Percentiles rank a stretch among this genome's conserved stretches.
Evolutionary conservation across 805 yeast species (phyloP).

Genomic region (Blastobotrys americana): DNA sequence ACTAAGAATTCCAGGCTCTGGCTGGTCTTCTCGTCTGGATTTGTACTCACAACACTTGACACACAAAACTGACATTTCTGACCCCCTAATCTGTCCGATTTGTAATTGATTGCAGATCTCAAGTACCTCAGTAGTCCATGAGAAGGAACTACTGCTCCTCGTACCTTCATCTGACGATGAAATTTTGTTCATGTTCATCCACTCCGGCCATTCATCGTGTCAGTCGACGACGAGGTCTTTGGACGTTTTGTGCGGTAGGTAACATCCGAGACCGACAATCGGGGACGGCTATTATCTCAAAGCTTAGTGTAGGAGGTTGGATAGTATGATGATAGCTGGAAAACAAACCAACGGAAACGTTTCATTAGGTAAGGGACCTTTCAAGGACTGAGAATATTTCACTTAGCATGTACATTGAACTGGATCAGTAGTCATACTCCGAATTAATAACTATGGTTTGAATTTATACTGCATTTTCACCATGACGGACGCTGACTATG

Average conservation of each 20-base stretch:
- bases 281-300: no score
- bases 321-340: no score
- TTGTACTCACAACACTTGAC: background rate
- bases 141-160: slow-evolving; percentile 2
- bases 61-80: background rate
- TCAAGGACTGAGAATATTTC: background rate
- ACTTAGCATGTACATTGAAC: background rate
- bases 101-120: slow-evolving; percentile 1
- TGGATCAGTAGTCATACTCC: no score
- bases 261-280: no score
- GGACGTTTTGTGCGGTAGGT: no score
- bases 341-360: background rate
- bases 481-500: slow-evolving; percentile 2
- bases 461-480: slow-evolving; percentile 1
- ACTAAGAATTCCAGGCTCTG: slow-evolving; percentile 8
- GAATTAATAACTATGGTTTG: no score
- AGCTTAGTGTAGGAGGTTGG: no score
- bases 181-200: background rate
- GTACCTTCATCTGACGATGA: background rate
- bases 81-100: background rate
- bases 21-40: background rate
- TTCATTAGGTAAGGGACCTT: background rate
- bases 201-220: background rate
- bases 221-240: no score
- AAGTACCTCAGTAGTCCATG: slow-evolving; percentile 7